These are phyloP conservation scores for Pythium oligandrum DNA, from an alignment of 352 stramenopile genomes.

Conservation along the genomic window DNA sequence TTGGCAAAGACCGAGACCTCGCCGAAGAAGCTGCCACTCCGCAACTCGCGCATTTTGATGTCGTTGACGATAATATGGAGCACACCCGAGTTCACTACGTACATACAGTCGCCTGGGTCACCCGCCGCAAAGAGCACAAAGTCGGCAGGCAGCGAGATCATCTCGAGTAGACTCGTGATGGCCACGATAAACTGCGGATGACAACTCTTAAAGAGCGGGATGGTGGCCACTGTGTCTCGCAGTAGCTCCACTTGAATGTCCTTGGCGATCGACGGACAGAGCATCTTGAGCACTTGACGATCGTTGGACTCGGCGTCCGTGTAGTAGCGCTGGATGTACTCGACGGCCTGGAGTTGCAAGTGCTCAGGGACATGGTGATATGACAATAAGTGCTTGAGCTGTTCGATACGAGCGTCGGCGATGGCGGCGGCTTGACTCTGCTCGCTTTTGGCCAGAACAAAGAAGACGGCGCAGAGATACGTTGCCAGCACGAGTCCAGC, in stretches of 20 bases:
- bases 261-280: slow-evolving; percentile 71
- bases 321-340: slow-evolving; percentile 65
- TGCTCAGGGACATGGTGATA: slow-evolving; percentile 57
- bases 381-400: slow-evolving; percentile 55
- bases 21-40: slow-evolving; percentile 62
- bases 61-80: slow-evolving; percentile 56
- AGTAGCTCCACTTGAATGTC: slow-evolving; percentile 72
- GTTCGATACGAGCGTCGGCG: slow-evolving; percentile 53
- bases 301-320: slow-evolving; percentile 66
- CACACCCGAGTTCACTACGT: slow-evolving; percentile 57
- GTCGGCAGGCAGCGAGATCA: slow-evolving; percentile 50
- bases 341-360: slow-evolving; percentile 43
- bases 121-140: slow-evolving; percentile 47
- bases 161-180: slow-evolving; percentile 61
- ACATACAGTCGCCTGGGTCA: slow-evolving; percentile 68
- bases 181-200: slow-evolving; percentile 57
- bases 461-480: slow-evolving; percentile 57
- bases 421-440: slow-evolving; percentile 27
- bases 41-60: slow-evolving; percentile 56
- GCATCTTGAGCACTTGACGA: slow-evolving; percentile 47
- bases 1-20: slow-evolving; percentile 70
- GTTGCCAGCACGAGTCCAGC: slow-evolving; percentile 54
- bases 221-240: slow-evolving; percentile 38
- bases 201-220: slow-evolving; percentile 63
- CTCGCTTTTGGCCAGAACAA: slow-evolving; percentile 71